Evolutionary conservation across 148 eudicot genomes (phyloP).

Genomic region (Rheum nobile): DNA sequence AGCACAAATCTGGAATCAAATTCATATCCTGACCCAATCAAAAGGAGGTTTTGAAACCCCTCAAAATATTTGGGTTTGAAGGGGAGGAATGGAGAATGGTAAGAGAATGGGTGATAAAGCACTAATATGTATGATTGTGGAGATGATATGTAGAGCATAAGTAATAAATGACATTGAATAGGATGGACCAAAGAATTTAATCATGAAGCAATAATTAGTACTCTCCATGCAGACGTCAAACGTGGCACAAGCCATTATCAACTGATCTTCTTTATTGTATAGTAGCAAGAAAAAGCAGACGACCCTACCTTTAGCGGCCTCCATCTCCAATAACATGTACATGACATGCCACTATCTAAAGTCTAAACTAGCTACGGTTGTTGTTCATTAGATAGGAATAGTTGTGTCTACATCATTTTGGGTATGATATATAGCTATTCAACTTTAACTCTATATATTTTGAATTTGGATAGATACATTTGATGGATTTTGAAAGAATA

Average conservation of each 20-base stretch:
- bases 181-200: slow-evolving; percentile 5
- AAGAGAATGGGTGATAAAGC: too few relatives aligned
- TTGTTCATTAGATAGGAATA: not conserved
- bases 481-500: too few relatives aligned
- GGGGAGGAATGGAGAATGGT: too few relatives aligned
- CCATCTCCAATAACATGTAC: not conserved
- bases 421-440: not conserved
- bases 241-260: not conserved
- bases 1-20: too few relatives aligned
- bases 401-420: not conserved
- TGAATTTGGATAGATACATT: too few relatives aligned
- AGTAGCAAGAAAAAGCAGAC: not conserved
- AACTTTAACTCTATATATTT: too few relatives aligned
- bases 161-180: not conserved
- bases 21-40: too few relatives aligned
- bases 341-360: not conserved
- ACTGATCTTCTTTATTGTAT: not conserved
- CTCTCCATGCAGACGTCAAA: not conserved
- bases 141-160: not conserved
- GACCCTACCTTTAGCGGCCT: too few relatives aligned
- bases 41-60: too few relatives aligned
- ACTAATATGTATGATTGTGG: not conserved
- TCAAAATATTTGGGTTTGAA: too few relatives aligned
- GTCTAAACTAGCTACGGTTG: not conserved
- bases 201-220: slow-evolving; percentile 7